Evolutionary conservation across 2,329 filamentous ascomycete species (phyloP).

Genomic region (Ophiostoma triangulosporum): DNA sequence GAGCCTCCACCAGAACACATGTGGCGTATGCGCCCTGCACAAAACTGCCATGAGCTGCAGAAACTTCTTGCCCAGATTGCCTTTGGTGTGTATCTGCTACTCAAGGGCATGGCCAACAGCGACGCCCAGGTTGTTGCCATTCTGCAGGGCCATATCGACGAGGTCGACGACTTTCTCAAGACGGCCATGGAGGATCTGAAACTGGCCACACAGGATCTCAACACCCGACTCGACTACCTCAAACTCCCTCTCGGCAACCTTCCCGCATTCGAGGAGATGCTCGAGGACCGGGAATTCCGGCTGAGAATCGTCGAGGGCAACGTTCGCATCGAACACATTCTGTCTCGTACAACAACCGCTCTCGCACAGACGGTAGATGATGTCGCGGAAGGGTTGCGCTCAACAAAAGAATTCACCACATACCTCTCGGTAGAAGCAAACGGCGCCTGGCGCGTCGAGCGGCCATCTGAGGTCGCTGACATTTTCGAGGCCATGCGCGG

Average conservation of each 20-base stretch:
- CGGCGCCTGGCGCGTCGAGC: slow-evolving; percentile 45
- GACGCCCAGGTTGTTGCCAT: slow-evolving; percentile 80
- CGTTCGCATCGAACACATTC: slow-evolving; percentile 79
- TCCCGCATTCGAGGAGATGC: slow-evolving; percentile 70
- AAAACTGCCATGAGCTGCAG: slow-evolving; percentile 73
- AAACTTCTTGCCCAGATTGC: slow-evolving; percentile 87
- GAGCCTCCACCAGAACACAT: slow-evolving; percentile 57
- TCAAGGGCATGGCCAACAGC: slow-evolving; percentile 76
- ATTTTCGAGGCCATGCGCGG: slow-evolving; percentile 85
- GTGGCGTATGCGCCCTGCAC: slow-evolving; percentile 64
- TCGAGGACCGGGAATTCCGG: slow-evolving; percentile 73
- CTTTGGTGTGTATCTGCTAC: slow-evolving; percentile 80
- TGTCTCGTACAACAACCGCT: slow-evolving; percentile 61
- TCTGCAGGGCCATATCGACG: slow-evolving; percentile 81
- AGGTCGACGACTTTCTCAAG: slow-evolving; percentile 84
- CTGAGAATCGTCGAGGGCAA: slow-evolving; percentile 75
- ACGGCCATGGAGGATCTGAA: slow-evolving; percentile 74
- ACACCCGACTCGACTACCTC: slow-evolving; percentile 65
- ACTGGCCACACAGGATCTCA: slow-evolving; percentile 64
- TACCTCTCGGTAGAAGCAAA: slow-evolving; percentile 59
- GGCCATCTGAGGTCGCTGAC: slow-evolving; percentile 45
- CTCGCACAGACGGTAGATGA: slow-evolving; percentile 71
- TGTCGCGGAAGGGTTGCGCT: slow-evolving; percentile 61
- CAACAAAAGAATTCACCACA: slow-evolving; percentile 60
- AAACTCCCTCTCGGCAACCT: slow-evolving; percentile 75